A percentile compares a stretch with the other conserved stretches of the same genome.
Conservation (phyloP, 345 rosid species). For the Litchi chinensis region DNA sequence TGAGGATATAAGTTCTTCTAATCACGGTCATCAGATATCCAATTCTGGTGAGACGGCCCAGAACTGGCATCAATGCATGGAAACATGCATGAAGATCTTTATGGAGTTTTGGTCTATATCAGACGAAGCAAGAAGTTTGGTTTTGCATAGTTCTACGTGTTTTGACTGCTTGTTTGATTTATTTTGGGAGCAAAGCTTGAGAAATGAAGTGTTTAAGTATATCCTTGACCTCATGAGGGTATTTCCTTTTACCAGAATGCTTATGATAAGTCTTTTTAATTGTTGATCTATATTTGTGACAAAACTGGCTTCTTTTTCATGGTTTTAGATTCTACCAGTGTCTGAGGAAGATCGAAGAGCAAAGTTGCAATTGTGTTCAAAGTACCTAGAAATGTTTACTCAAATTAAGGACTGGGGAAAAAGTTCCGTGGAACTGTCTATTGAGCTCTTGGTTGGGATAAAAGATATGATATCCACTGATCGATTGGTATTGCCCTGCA, state of each 20-base stretch:
- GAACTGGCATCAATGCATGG: conserved; percentile 62
- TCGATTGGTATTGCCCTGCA: conserved; percentile 45
- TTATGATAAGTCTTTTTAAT: conserved; percentile 3
- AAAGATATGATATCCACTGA: conserved; percentile 70
- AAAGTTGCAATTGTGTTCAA: conserved; percentile 75
- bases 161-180: conserved; percentile 85
- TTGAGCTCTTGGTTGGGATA: conserved; percentile 80
- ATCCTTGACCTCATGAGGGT: conserved; percentile 91
- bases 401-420: conserved; percentile 79
- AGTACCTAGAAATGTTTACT: conserved; percentile 86
- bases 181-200: conserved; percentile 82
- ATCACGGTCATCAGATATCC: conserved; percentile 33
- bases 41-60: conserved; percentile 38
- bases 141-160: conserved; percentile 60
- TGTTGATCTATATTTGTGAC: conserved; percentile 17
- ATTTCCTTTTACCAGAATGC: conserved; percentile 18
- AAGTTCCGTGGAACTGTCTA: conserved; percentile 60
- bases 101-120: conserved; percentile 56
- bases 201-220: conserved; percentile 59
- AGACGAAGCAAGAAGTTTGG: conserved; percentile 58
- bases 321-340: conserved; percentile 55
- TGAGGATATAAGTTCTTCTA: conserved; percentile 24
- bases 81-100: conserved; percentile 62
- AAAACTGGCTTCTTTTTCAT: background rate
- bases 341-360: conserved; percentile 68